Percentiles rank a stretch among this genome's conserved stretches.
These are phyloP conservation scores for Pestalotiopsis sp. DNA, from an alignment of 2,329 filamentous ascomycete species.

Conservation along the genomic window DNA sequence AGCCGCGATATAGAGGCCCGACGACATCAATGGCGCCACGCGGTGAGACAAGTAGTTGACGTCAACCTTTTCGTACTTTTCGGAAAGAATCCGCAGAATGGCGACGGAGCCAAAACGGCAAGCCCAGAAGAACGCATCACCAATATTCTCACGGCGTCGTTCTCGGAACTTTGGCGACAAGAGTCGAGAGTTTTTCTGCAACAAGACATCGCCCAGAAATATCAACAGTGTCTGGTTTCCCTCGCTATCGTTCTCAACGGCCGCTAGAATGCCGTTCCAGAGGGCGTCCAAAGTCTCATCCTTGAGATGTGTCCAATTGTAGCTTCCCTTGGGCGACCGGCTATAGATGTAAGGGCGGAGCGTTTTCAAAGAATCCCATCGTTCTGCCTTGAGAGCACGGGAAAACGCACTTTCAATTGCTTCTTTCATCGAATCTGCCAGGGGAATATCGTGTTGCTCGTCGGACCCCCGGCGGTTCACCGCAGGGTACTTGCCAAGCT, in stretches of 20 bases:
- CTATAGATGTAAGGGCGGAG: background rate
- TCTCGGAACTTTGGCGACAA: background rate
- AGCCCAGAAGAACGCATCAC: background rate
- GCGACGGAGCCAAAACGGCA: background rate
- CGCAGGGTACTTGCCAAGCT: background rate
- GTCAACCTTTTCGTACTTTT: background rate
- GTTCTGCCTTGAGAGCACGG: background rate
- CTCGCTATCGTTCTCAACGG: background rate
- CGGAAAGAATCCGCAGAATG: background rate
- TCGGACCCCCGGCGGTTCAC: background rate
- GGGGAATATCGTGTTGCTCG: background rate
- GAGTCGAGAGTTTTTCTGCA: background rate
- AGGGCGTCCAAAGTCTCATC: background rate
- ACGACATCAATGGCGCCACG: background rate
- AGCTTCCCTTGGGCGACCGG: background rate
- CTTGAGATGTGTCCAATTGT: background rate
- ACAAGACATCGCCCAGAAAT: background rate
- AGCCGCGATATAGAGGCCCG: background rate
- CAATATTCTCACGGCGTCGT: background rate
- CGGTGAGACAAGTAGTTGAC: background rate
- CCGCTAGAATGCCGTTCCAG: background rate
- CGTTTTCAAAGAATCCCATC: background rate
- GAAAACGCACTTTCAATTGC: background rate
- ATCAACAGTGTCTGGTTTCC: background rate
- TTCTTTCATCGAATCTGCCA: background rate